Conservation (phyloP, 1,139 yeast genomes). For the Meyerozyma guilliermondii region DNA sequence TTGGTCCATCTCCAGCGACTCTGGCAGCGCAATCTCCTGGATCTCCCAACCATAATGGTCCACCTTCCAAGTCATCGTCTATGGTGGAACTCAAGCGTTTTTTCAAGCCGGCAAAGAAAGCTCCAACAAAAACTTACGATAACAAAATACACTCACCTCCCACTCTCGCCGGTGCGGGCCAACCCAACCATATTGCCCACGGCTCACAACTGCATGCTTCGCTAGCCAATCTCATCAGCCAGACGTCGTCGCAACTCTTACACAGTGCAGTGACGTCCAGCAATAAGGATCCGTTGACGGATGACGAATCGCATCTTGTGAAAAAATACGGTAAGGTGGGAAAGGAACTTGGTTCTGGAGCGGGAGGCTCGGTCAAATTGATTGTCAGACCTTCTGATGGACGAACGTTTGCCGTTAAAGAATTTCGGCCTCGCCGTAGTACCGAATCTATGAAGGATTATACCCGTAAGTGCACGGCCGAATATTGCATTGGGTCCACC, state of each 20-base stretch:
- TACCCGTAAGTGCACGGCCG: constrained; percentile 93
- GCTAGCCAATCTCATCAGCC: constrained; percentile 3
- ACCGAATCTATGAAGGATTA: constrained; percentile 87
- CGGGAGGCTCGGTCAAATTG: constrained; percentile 93
- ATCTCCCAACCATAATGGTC: constrained; percentile 4
- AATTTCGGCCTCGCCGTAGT: constrained; percentile 79
- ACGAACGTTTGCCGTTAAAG: constrained; percentile 92
- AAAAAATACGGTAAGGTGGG: constrained; percentile 89
- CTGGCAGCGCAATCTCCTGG: constrained; percentile 3
- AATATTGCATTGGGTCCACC: constrained; percentile 95
- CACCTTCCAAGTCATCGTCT: constrained; percentile 26
- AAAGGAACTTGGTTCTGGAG: constrained; percentile 90
- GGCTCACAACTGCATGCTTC: constrained; percentile 3
- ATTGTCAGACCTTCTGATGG: constrained; percentile 77
- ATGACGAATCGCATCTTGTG: constrained; percentile 60
- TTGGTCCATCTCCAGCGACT: background rate
- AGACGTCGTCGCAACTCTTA: constrained; percentile 2
- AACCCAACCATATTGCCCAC: background rate
- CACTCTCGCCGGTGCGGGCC: background rate
- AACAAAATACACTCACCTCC: constrained; percentile 1
- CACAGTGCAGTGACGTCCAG: constrained; percentile 2
- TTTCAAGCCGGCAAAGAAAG: constrained; percentile 36
- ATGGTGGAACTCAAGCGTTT: constrained; percentile 40
- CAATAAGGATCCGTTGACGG: constrained; percentile 40
- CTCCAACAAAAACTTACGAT: constrained; percentile 2